A percentile compares a stretch with the other conserved stretches of the same genome.
Conservation (phyloP, 2,329 filamentous ascomycete genomes). For the Penicillium aurantiogriseum region DNA sequence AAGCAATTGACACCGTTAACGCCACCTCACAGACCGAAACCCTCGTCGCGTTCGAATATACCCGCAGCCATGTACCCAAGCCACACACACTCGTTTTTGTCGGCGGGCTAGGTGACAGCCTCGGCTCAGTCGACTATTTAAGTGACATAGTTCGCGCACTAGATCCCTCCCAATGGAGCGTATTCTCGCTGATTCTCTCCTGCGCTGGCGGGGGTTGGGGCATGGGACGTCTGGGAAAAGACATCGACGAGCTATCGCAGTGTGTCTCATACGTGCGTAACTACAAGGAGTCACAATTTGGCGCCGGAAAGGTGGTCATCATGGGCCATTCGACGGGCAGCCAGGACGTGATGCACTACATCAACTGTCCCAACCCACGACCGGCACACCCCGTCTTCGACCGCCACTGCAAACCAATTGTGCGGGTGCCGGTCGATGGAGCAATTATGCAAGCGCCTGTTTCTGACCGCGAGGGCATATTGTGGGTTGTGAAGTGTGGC, state of each 20-base stretch:
- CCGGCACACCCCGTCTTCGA: slow-evolving; percentile 30
- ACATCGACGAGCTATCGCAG: slow-evolving; percentile 53
- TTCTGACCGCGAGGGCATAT: slow-evolving; percentile 67
- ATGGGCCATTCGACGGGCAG: slow-evolving; percentile 69
- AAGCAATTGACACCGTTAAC: background rate
- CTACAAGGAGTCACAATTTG: slow-evolving; percentile 29
- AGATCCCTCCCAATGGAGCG: slow-evolving; percentile 48
- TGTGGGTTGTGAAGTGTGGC: slow-evolving; percentile 33
- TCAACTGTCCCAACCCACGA: slow-evolving; percentile 45
- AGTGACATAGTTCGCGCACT: slow-evolving; percentile 49
- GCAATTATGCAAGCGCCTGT: slow-evolving; percentile 76
- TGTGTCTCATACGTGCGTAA: slow-evolving; percentile 51
- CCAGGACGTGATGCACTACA: slow-evolving; percentile 65
- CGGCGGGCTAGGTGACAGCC: slow-evolving; percentile 57
- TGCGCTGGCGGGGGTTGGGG: slow-evolving; percentile 57
- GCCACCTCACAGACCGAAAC: slow-evolving; percentile 28
- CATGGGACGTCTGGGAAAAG: slow-evolving; percentile 49
- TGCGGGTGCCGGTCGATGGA: slow-evolving; percentile 61
- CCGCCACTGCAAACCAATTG: slow-evolving; percentile 25
- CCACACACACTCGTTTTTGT: slow-evolving; percentile 56
- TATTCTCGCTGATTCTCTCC: slow-evolving; percentile 51
- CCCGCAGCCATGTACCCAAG: slow-evolving; percentile 27
- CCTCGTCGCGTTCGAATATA: slow-evolving; percentile 43
- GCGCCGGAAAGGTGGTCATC: slow-evolving; percentile 55
- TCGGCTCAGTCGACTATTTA: slow-evolving; percentile 54